These are phyloP conservation scores for Neurospora crassa DNA, from an alignment of 2,329 filamentous ascomycete species.

Conservation along the genomic window DNA sequence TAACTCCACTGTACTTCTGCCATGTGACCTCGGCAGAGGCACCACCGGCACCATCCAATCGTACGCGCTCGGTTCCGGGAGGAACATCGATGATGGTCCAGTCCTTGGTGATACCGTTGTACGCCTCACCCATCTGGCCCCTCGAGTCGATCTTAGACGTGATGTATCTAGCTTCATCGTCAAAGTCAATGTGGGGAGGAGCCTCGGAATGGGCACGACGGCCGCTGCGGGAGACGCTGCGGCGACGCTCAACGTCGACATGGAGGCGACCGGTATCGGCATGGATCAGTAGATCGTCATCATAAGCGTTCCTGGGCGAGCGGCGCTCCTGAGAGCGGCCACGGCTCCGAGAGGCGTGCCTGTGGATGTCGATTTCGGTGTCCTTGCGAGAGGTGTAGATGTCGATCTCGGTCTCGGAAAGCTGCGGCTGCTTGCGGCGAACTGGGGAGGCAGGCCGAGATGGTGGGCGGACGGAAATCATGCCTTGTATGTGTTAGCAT, in stretches of 20 bases:
- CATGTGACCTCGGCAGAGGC: slow-evolving; percentile 69
- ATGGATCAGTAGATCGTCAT: slow-evolving; percentile 60
- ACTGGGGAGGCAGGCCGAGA: slow-evolving; percentile 37
- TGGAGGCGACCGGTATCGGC: slow-evolving; percentile 41
- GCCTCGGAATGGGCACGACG: slow-evolving; percentile 45
- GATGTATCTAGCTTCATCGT: slow-evolving; percentile 57
- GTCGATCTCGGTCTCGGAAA: slow-evolving; percentile 48
- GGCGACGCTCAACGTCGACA: slow-evolving; percentile 31
- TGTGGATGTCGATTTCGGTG: slow-evolving; percentile 49
- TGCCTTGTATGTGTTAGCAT: slow-evolving; percentile 26
- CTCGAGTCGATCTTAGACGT: slow-evolving; percentile 46
- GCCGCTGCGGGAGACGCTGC: slow-evolving; percentile 23
- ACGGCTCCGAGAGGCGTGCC: slow-evolving; percentile 30
- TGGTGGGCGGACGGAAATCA: slow-evolving; percentile 37
- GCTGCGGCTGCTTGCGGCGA: slow-evolving; percentile 31
- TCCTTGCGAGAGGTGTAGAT: slow-evolving; percentile 44
- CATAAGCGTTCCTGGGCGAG: slow-evolving; percentile 26
- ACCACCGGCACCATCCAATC: slow-evolving; percentile 70
- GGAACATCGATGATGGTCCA: slow-evolving; percentile 81
- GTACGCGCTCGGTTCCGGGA: slow-evolving; percentile 71
- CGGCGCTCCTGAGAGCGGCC: slow-evolving; percentile 29
- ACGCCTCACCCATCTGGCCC: slow-evolving; percentile 62
- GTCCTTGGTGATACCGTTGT: slow-evolving; percentile 62
- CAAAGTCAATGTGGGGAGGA: slow-evolving; percentile 40
- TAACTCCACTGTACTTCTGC: slow-evolving; percentile 69